Evolutionary conservation across 2,329 filamentous ascomycete species (phyloP).

Genomic region (Nigrospora oryzae): DNA sequence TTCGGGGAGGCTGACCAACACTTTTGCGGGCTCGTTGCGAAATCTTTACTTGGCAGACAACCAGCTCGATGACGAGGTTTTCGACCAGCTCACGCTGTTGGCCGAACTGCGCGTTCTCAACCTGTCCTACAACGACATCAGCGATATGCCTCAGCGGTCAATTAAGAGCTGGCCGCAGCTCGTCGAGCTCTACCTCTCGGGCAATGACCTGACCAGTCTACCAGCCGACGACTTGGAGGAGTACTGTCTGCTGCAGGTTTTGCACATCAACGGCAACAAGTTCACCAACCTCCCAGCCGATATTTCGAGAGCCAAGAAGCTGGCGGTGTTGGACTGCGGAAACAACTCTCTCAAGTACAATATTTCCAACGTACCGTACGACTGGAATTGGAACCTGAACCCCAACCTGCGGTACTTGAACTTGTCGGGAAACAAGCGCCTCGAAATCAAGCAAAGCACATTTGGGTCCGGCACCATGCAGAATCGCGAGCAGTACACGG

Average conservation of each 20-base stretch:
- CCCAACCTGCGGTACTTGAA: slow-evolving; percentile 92
- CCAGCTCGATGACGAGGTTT: slow-evolving; percentile 86
- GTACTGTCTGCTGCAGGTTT: slow-evolving; percentile 73
- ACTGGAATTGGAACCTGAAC: slow-evolving; percentile 99
- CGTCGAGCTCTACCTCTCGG: slow-evolving; percentile 86
- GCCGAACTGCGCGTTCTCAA: slow-evolving; percentile 83
- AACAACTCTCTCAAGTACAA: slow-evolving; percentile 98
- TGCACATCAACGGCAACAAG: slow-evolving; percentile 96
- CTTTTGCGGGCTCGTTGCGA: slow-evolving; percentile 78
- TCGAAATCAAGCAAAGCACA: slow-evolving; percentile 74
- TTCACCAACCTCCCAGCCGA: slow-evolving; percentile 96
- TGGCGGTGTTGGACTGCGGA: slow-evolving; percentile 87
- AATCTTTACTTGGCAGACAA: slow-evolving; percentile 91
- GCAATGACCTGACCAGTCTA: slow-evolving; percentile 85
- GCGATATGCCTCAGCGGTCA: slow-evolving; percentile 81
- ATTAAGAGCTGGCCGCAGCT: slow-evolving; percentile 86
- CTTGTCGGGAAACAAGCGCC: slow-evolving; percentile 88
- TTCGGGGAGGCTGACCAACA: slow-evolving; percentile 70
- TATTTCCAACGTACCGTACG: slow-evolving; percentile 96
- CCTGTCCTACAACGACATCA: slow-evolving; percentile 88
- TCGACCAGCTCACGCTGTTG: slow-evolving; percentile 79
- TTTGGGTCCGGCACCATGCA: slow-evolving; percentile 38
- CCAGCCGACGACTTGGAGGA: slow-evolving; percentile 93
- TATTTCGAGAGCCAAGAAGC: slow-evolving; percentile 85
- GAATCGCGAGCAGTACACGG: slow-evolving; percentile 68